Conservation (phyloP, 164 flowering plant species). For the Euptelea pleiosperma region DNA sequence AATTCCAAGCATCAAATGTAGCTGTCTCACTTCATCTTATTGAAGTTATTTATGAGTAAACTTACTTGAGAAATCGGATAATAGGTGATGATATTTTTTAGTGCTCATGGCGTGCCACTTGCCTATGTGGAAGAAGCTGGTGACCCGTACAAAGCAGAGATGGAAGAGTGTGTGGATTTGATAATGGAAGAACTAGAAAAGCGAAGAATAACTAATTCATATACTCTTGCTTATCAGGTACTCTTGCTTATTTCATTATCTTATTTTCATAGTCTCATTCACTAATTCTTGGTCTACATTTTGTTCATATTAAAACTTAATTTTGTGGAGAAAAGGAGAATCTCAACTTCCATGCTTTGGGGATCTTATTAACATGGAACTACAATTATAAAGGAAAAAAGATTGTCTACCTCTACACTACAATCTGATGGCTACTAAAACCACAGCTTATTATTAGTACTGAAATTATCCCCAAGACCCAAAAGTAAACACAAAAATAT, state of each 20-base stretch:
- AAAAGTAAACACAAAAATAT: no score
- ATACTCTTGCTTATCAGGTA: slow-evolving; percentile 97
- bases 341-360: no score
- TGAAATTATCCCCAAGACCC: no score
- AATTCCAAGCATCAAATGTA: no score
- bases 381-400: no score
- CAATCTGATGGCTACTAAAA: background rate
- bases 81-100: slow-evolving; percentile 92
- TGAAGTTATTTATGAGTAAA: background rate
- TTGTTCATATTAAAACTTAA: background rate
- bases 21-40: background rate
- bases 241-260: background rate
- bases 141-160: slow-evolving; percentile 99
- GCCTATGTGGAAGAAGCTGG: slow-evolving; percentile 99
- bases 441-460: no score
- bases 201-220: slow-evolving; percentile 56
- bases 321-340: no score
- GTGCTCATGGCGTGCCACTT: slow-evolving; percentile 99
- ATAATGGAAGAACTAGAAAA: slow-evolving; percentile 93
- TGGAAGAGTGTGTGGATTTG: slow-evolving; percentile 98
- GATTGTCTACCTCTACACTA: background rate
- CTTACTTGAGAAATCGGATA: slow-evolving; percentile 13
- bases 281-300: background rate
- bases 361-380: no score
- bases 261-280: background rate